These are phyloP conservation scores for Xylaria sp. DNA, from an alignment of 2,329 filamentous ascomycete genomes.

Conservation along the genomic window DNA sequence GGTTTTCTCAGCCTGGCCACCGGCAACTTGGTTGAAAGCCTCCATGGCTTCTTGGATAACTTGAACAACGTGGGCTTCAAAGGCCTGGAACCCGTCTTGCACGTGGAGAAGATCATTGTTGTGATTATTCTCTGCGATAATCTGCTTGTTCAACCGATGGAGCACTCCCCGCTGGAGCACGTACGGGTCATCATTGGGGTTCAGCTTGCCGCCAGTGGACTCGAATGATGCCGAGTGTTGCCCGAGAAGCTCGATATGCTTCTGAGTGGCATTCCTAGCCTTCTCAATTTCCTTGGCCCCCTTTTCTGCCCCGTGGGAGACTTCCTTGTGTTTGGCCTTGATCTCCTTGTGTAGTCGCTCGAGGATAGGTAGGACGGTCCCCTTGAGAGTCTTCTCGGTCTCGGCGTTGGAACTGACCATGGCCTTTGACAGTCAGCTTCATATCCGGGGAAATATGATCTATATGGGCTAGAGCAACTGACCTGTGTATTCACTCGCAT, in stretches of 20 bases:
- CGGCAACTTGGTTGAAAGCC: conserved; percentile 83
- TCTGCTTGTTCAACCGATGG: conserved; percentile 88
- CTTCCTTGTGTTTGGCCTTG: conserved; percentile 94
- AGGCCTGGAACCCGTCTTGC: conserved; percentile 89
- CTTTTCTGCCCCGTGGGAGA: conserved; percentile 83
- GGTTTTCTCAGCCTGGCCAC: conserved; percentile 83
- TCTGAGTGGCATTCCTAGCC: conserved; percentile 85
- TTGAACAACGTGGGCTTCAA: conserved; percentile 86
- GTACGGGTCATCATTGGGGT: conserved; percentile 85
- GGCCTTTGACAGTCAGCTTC: conserved; percentile 62
- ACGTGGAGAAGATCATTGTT: conserved; percentile 89
- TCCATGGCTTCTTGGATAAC: conserved; percentile 85
- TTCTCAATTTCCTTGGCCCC: conserved; percentile 92
- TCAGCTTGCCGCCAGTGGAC: conserved; percentile 76
- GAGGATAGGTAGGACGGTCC: conserved; percentile 85
- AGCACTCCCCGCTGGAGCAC: conserved; percentile 83
- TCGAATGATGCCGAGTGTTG: conserved; percentile 86
- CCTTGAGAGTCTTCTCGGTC: conserved; percentile 90
- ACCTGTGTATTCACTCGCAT: conserved; percentile 89
- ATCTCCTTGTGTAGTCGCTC: conserved; percentile 94
- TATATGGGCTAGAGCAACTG: not conserved
- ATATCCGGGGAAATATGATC: too few species aligned
- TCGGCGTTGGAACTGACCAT: conserved; percentile 90
- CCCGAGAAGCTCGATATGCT: conserved; percentile 93
- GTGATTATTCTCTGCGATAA: conserved; percentile 96